phyloP scores from a whole-genome alignment of 345 rosid species.

The Raphanus sativus region DNA sequence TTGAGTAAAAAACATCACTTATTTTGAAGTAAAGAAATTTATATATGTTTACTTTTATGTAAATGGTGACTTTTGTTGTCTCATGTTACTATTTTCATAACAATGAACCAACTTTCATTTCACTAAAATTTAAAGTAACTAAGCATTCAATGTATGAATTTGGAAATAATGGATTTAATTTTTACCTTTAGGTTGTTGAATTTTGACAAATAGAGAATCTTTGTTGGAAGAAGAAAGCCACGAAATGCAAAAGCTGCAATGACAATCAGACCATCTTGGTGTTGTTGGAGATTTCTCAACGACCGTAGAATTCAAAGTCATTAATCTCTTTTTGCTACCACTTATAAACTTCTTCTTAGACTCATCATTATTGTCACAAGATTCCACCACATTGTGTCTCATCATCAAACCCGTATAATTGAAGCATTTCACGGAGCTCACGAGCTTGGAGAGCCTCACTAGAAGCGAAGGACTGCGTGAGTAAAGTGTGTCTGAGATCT shows the following conservation, averaged over 20 bases:
- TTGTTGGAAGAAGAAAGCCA: conserved; percentile 60
- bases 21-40: neutral
- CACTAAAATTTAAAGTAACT: neutral
- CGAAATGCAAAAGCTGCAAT: conserved; percentile 62
- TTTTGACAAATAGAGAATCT: conserved; percentile 68
- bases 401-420: conserved; percentile 32
- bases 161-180: neutral
- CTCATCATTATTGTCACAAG: conserved; percentile 37
- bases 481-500: conserved; percentile 88
- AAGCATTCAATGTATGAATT: neutral
- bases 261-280: conserved; percentile 96
- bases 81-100: neutral
- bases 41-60: neutral
- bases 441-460: conserved; percentile 56
- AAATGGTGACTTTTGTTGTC: neutral
- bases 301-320: conserved; percentile 59
- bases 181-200: conserved; percentile 62
- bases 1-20: neutral
- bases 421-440: conserved; percentile 44
- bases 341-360: conserved; percentile 29
- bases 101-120: neutral
- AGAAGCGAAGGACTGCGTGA: conserved; percentile 57
- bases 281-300: conserved; percentile 56
- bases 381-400: conserved; percentile 35
- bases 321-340: conserved; percentile 23